phyloP scores from a whole-genome alignment of 805 yeast genomes.

The Nakazawaea ambrosiae region DNA sequence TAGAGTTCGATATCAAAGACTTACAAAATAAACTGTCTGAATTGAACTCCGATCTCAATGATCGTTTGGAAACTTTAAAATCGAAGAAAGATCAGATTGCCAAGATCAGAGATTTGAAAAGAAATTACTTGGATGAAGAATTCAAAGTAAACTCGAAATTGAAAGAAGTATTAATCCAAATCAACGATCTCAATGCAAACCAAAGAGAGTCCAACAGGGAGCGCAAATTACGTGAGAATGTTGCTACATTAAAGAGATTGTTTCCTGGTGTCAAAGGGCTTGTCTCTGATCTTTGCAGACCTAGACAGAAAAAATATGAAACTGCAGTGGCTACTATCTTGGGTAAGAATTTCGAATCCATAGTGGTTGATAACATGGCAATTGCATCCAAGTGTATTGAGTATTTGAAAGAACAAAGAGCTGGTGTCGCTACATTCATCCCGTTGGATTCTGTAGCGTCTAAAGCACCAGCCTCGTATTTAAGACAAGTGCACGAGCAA shows the following conservation, averaged over 20 bases:
- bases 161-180: constrained; percentile 47
- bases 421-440: constrained; percentile 81
- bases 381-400: constrained; percentile 72
- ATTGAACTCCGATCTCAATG: constrained; percentile 17
- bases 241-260: constrained; percentile 58
- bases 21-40: constrained; percentile 22
- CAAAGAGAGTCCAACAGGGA: constrained; percentile 74
- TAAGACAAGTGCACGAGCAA: constrained; percentile 44
- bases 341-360: constrained; percentile 75
- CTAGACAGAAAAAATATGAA: constrained; percentile 66
- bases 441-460: constrained; percentile 76
- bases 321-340: constrained; percentile 68
- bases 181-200: constrained; percentile 70
- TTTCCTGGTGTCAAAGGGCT: constrained; percentile 83
- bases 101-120: constrained; percentile 27
- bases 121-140: constrained; percentile 37
- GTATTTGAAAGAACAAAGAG: constrained; percentile 74
- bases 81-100: constrained; percentile 18
- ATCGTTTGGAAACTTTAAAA: constrained; percentile 26
- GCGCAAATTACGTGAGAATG: constrained; percentile 63
- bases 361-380: constrained; percentile 72
- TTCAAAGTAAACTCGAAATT: constrained; percentile 57
- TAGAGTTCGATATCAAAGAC: constrained; percentile 26
- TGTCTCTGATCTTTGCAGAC: constrained; percentile 72
- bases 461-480: constrained; percentile 41